phyloP scores from a whole-genome alignment of 768 basidiomycete species.

The Lactarius vividus region DNA sequence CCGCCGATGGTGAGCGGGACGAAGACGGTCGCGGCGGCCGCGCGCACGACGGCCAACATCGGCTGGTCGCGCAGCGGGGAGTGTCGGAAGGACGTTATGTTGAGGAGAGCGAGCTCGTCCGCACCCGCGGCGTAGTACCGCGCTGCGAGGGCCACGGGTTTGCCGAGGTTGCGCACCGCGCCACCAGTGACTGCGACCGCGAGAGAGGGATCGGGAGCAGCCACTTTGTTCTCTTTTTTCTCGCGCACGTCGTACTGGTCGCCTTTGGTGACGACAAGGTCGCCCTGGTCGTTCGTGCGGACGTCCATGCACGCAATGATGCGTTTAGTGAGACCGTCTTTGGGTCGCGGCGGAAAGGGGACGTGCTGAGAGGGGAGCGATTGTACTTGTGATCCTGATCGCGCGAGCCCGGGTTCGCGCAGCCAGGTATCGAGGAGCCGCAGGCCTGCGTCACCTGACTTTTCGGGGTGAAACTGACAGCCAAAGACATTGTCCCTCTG shows the following conservation, averaged over 20 bases:
- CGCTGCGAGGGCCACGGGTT: constrained; percentile 87
- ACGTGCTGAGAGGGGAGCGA: constrained; percentile 38
- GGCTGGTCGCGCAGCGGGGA: constrained; percentile 96
- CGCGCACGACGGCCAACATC: constrained; percentile 93
- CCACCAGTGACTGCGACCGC: constrained; percentile 50
- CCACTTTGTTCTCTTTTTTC: constrained; percentile 66
- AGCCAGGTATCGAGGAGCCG: constrained; percentile 81
- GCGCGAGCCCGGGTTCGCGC: constrained; percentile 42
- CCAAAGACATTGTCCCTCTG: constrained; percentile 84
- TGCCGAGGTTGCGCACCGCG: constrained; percentile 93
- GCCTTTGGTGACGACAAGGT: constrained; percentile 98
- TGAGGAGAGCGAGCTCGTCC: constrained; percentile 96
- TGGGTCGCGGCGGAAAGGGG: constrained; percentile 40
- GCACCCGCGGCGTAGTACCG: constrained; percentile 87
- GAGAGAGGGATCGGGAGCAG: constrained; percentile 11
- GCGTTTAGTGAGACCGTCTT: constrained; percentile 82
- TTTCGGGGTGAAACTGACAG: constrained; percentile 98
- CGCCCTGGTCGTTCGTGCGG: constrained; percentile 91
- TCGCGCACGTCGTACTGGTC: constrained; percentile 99
- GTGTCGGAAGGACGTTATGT: constrained; percentile 98
- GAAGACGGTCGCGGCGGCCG: constrained; percentile 85
- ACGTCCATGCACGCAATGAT: constrained; percentile 98
- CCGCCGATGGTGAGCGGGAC: constrained; percentile 99
- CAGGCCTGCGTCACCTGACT: constrained; percentile 87
- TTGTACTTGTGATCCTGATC: constrained; percentile 35